These are phyloP conservation scores for Trametes sanguinea DNA, from an alignment of 768 basidiomycete species.

Conservation along the genomic window DNA sequence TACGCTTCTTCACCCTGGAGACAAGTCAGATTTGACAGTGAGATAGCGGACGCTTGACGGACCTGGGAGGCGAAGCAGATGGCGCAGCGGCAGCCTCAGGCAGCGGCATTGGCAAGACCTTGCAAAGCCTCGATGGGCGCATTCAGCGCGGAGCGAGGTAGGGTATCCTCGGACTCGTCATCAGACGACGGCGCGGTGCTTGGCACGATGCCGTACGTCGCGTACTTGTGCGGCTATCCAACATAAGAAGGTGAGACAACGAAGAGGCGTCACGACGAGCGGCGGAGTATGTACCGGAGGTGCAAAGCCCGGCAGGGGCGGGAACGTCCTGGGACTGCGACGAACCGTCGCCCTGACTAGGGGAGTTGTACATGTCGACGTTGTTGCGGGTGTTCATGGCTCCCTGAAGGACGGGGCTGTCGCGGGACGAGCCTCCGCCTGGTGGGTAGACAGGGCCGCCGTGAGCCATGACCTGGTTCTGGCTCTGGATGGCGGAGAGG, in stretches of 20 bases:
- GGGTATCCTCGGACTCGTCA: slow-evolving; percentile 88
- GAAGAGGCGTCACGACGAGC: slow-evolving; percentile 15
- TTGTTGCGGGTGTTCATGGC: slow-evolving; percentile 23
- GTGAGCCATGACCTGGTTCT: slow-evolving; percentile 32
- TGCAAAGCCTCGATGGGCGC: slow-evolving; percentile 95
- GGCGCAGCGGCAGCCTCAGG: slow-evolving; percentile 88
- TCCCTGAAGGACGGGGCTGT: slow-evolving; percentile 17
- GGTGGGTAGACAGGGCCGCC: slow-evolving; percentile 26
- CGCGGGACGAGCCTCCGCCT: slow-evolving; percentile 15
- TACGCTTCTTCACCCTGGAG: slow-evolving; percentile 77
- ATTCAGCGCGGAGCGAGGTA: slow-evolving; percentile 80
- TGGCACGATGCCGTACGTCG: slow-evolving; percentile 86
- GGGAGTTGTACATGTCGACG: slow-evolving; percentile 34
- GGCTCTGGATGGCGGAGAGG: slow-evolving; percentile 60
- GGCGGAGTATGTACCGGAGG: slow-evolving; percentile 63
- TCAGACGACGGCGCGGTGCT: slow-evolving; percentile 84
- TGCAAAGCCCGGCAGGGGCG: slow-evolving; percentile 88
- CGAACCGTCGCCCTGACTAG: slow-evolving; percentile 34
- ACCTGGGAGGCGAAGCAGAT: slow-evolving; percentile 66
- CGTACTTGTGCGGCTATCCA: slow-evolving; percentile 81
- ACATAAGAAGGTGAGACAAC: slow-evolving; percentile 25
- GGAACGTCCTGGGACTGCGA: slow-evolving; percentile 54
- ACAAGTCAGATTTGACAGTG: not conserved
- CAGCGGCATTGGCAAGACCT: slow-evolving; percentile 92
- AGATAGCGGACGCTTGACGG: not conserved